Percentiles rank a stretch among this genome's conserved stretches.
phyloP scores from a whole-genome alignment of 768 basidiomycete species.

The Kwoniella dejecticola region DNA sequence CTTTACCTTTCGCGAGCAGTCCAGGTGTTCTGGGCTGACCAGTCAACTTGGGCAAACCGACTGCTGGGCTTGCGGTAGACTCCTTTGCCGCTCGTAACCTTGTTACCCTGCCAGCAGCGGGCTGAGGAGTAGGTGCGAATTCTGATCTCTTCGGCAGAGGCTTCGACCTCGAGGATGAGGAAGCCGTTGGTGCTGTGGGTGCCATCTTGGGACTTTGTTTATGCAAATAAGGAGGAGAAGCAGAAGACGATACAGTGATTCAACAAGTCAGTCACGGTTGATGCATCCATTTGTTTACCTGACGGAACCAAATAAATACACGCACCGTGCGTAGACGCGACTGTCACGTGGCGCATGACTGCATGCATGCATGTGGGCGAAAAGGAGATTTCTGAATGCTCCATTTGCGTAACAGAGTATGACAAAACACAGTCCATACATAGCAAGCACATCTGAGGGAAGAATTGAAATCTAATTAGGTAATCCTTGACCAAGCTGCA shows the following conservation, averaged over 20 bases:
- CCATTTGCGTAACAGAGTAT: too few relatives aligned
- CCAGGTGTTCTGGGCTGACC: constrained; percentile 19
- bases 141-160: constrained; percentile 7
- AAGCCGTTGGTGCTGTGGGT: constrained; percentile 4
- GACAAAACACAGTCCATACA: too few relatives aligned
- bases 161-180: constrained; percentile 4
- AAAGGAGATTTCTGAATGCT: too few relatives aligned
- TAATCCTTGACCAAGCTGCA: neutral
- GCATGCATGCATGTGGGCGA: too few relatives aligned
- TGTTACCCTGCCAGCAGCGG: constrained; percentile 27
- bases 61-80: constrained; percentile 20
- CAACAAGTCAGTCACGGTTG: too few relatives aligned
- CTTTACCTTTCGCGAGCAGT: constrained; percentile 41
- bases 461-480: neutral
- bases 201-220: constrained; percentile 3
- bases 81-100: constrained; percentile 38
- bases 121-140: constrained; percentile 5
- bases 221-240: too few relatives aligned
- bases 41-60: neutral
- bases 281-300: too few relatives aligned
- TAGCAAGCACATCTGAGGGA: too few relatives aligned
- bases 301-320: too few relatives aligned
- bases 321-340: too few relatives aligned
- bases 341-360: too few relatives aligned
- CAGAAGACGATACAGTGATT: too few relatives aligned